Conservation (phyloP, 768 basidiomycete genomes). For the Podaxis rugospora region DNA sequence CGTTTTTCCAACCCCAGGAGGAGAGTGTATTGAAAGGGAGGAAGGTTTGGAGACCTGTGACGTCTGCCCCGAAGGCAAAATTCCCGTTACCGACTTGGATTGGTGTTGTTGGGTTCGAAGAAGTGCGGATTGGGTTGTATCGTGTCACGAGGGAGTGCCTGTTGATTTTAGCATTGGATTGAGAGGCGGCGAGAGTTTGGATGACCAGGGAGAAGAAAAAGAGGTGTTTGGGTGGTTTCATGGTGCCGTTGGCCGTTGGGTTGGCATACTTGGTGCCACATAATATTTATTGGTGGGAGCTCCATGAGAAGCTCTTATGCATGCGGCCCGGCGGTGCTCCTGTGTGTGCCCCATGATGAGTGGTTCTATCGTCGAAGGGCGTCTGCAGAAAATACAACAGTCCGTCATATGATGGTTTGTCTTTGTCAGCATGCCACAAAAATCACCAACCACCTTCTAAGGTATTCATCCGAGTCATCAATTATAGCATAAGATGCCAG, state of each 20-base stretch:
- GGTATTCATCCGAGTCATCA: background rate
- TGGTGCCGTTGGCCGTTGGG: background rate
- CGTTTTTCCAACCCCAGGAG: constrained; percentile 62
- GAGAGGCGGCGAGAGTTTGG: constrained; percentile 1
- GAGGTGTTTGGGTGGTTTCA: background rate
- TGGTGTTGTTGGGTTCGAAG: constrained; percentile 41
- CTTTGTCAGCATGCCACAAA: background rate
- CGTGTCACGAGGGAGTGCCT: constrained; percentile 40
- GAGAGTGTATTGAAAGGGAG: constrained; percentile 52
- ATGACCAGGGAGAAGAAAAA: background rate
- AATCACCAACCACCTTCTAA: background rate
- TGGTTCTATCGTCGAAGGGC: background rate
- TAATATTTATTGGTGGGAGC: background rate
- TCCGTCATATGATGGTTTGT: background rate
- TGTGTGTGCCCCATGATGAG: constrained; percentile 1
- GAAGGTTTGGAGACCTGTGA: constrained; percentile 57
- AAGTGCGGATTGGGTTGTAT: constrained; percentile 48
- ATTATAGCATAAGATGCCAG: background rate
- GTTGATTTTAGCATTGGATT: constrained; percentile 25
- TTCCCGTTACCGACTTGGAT: constrained; percentile 61
- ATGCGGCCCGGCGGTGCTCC: background rate
- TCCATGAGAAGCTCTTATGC: background rate
- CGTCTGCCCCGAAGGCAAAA: constrained; percentile 56
- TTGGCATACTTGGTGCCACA: no score
- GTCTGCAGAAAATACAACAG: background rate